A percentile compares a stretch with the other conserved stretches of the same genome.
Evolutionary conservation across 1,284 basidiomycete genomes (phyloP).

Genomic region (Microbotryum scabiosae): DNA sequence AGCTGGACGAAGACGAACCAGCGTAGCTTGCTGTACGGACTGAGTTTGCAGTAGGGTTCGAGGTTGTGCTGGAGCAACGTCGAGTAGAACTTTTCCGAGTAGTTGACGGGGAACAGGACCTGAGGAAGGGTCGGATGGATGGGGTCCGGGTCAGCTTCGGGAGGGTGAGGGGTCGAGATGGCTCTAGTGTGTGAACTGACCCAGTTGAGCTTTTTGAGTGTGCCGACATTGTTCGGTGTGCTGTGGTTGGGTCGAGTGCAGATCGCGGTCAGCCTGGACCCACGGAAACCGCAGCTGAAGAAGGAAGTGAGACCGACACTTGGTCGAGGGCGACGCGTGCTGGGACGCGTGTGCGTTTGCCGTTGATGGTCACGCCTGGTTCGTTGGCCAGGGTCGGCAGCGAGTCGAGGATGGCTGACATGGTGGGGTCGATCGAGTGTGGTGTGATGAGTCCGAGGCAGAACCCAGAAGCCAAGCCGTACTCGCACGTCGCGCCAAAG

Average conservation of each 20-base stretch:
- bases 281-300: not conserved
- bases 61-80: slow-evolving; percentile 16
- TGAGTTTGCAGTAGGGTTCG: slow-evolving; percentile 32
- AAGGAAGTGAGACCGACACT: slow-evolving; percentile 8
- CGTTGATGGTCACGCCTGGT: slow-evolving; percentile 14
- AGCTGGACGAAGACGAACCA: not conserved
- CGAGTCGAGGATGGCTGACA: slow-evolving; percentile 12
- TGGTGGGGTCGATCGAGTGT: not conserved
- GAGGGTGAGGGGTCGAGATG: not conserved
- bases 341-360: slow-evolving; percentile 24
- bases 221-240: slow-evolving; percentile 33
- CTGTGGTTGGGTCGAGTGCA: not conserved
- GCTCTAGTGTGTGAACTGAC: not conserved
- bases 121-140: slow-evolving; percentile 1
- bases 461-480: too few relatives aligned
- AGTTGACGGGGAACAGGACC: slow-evolving; percentile 31
- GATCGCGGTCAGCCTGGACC: too few relatives aligned
- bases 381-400: slow-evolving; percentile 15
- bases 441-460: too few relatives aligned
- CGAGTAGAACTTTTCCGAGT: slow-evolving; percentile 32
- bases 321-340: slow-evolving; percentile 22
- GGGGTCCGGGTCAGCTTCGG: not conserved
- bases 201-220: slow-evolving; percentile 31
- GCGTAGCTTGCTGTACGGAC: not conserved
- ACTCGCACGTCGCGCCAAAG: too few relatives aligned